Conservation (phyloP, 2,329 filamentous ascomycete genomes). For the Phialocephala subalpina region DNA sequence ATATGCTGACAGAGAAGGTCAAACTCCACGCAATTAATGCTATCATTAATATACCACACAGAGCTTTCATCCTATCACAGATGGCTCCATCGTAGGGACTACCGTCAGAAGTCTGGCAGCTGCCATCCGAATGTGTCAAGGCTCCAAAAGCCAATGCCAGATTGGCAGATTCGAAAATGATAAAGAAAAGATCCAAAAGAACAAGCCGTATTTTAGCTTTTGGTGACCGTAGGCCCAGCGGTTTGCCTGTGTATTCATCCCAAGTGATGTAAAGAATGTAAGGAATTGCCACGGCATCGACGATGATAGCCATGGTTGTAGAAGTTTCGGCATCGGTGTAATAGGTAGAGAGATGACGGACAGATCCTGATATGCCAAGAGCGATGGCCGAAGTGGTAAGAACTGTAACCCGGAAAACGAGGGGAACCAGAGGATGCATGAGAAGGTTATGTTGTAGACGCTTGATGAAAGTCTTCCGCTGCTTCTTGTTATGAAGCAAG, state of each 20-base stretch:
- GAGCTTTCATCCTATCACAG: slow-evolving; percentile 70
- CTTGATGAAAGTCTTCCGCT: slow-evolving; percentile 35
- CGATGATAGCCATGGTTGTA: slow-evolving; percentile 85
- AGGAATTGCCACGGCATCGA: slow-evolving; percentile 87
- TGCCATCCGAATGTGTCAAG: slow-evolving; percentile 68
- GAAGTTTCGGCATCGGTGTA: slow-evolving; percentile 69
- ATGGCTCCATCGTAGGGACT: slow-evolving; percentile 54
- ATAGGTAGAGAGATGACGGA: slow-evolving; percentile 63
- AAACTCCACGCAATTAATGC: slow-evolving; percentile 89
- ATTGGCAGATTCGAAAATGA: slow-evolving; percentile 96
- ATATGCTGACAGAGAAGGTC: slow-evolving; percentile 88
- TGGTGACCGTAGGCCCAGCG: slow-evolving; percentile 83
- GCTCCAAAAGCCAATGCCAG: slow-evolving; percentile 89
- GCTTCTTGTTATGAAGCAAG: slow-evolving; percentile 41
- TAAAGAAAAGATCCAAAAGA: slow-evolving; percentile 92
- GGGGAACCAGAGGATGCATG: slow-evolving; percentile 74
- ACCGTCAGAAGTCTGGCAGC: slow-evolving; percentile 55
- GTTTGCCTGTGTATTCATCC: slow-evolving; percentile 96
- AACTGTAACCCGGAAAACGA: slow-evolving; percentile 83
- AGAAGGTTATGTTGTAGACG: slow-evolving; percentile 42
- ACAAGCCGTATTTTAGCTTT: slow-evolving; percentile 89
- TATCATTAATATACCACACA: slow-evolving; percentile 81
- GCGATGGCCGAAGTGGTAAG: slow-evolving; percentile 84
- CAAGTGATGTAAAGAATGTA: slow-evolving; percentile 95
- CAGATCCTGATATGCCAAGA: slow-evolving; percentile 78